A percentile compares a stretch with the other conserved stretches of the same genome.
These are phyloP conservation scores for Rosa persica DNA, from an alignment of 306 rosid genomes.

Conservation along the genomic window DNA sequence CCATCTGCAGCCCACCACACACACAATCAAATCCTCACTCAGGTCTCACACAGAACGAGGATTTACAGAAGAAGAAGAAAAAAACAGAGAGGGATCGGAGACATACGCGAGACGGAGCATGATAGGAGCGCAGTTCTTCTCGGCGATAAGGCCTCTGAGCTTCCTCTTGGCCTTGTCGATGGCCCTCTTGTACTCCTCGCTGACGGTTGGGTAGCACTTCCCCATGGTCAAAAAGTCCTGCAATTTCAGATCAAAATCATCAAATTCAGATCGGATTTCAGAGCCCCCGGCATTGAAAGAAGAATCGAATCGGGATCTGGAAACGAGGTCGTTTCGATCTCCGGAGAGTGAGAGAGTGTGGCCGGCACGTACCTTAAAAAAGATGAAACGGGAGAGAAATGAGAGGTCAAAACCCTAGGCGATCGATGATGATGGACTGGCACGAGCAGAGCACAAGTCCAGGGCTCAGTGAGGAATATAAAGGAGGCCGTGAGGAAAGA, in stretches of 20 bases:
- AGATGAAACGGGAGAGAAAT: neutral
- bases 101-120: constrained; percentile 89
- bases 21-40: neutral
- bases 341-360: neutral
- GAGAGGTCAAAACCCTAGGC: constrained; percentile 17
- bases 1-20: constrained; percentile 54
- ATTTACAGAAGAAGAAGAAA: neutral
- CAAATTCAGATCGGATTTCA: neutral
- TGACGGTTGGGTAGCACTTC: constrained; percentile 82
- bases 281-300: neutral
- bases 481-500: neutral
- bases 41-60: neutral
- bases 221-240: constrained; percentile 47
- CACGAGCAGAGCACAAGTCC: constrained; percentile 32
- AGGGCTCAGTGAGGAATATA: neutral
- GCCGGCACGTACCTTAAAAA: constrained; percentile 25
- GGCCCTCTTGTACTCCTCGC: constrained; percentile 70
- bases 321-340: neutral
- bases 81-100: neutral
- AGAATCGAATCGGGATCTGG: neutral
- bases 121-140: constrained; percentile 86
- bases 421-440: constrained; percentile 7
- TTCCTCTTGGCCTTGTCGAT: constrained; percentile 84
- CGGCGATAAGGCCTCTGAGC: constrained; percentile 91
- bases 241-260: neutral